Evolutionary conservation across 2,329 filamentous ascomycete species (phyloP).

Genomic region (Tolypocladium ophioglossoides): DNA sequence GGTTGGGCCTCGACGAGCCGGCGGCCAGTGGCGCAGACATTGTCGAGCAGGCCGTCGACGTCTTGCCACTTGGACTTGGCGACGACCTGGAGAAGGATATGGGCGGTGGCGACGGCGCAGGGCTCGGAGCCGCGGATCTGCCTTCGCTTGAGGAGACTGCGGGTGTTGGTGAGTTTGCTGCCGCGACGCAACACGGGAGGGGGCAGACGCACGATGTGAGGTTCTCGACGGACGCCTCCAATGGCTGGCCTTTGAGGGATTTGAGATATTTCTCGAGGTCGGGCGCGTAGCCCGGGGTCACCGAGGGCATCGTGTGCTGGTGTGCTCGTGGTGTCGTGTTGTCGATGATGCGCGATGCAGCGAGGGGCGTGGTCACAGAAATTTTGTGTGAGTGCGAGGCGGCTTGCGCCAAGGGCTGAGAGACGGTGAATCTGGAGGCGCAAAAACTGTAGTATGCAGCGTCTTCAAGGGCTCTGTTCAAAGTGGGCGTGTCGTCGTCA

Average conservation of each 20-base stretch:
- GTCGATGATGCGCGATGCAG: background rate
- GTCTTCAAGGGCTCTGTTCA: background rate
- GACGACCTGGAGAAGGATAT: constrained; percentile 79
- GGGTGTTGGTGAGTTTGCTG: constrained; percentile 1
- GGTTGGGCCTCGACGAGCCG: constrained; percentile 76
- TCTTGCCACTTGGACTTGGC: constrained; percentile 70
- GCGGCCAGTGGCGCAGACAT: constrained; percentile 69
- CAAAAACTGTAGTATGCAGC: background rate
- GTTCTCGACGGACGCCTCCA: constrained; percentile 75
- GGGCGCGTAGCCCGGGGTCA: constrained; percentile 42
- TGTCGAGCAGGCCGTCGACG: constrained; percentile 66
- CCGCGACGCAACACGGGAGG: background rate
- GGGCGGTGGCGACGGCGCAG: constrained; percentile 84
- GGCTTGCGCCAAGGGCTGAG: background rate
- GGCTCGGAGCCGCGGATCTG: constrained; percentile 82
- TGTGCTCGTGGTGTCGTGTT: background rate
- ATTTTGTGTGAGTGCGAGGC: background rate
- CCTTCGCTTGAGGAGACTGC: constrained; percentile 74
- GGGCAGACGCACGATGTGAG: constrained; percentile 59
- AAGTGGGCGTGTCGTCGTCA: background rate
- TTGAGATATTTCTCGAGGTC: constrained; percentile 70
- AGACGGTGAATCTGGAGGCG: background rate
- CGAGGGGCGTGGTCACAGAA: background rate
- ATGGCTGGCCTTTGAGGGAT: constrained; percentile 61
- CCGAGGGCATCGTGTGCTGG: constrained; percentile 21